These are phyloP conservation scores for Wickerhamomyces chambardii DNA, from an alignment of 805 yeast genomes.

Conservation along the genomic window DNA sequence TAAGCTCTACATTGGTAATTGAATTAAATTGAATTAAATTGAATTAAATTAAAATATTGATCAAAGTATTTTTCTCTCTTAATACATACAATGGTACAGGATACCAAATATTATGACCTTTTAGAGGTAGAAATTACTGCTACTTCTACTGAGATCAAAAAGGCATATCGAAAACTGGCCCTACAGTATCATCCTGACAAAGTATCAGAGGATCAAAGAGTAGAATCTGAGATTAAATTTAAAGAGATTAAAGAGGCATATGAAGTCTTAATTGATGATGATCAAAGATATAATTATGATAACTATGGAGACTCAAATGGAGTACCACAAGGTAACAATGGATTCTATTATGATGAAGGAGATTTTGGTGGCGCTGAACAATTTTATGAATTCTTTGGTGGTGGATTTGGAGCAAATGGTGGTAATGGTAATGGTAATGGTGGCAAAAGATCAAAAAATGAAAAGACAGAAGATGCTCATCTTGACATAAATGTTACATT, in stretches of 20 bases:
- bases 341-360: conserved; percentile 27
- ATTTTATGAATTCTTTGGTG: conserved; percentile 62
- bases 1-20: too few species aligned
- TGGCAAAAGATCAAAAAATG: conserved; percentile 3
- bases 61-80: neutral
- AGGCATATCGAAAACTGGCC: conserved; percentile 81
- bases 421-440: conserved; percentile 3
- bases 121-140: conserved; percentile 66
- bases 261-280: conserved; percentile 70
- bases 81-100: neutral
- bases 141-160: conserved; percentile 61
- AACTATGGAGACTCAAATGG: conserved; percentile 37
- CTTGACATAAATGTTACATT: conserved; percentile 55
- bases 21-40: too few species aligned
- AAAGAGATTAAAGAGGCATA: conserved; percentile 85
- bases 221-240: conserved; percentile 66
- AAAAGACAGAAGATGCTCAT: conserved; percentile 58
- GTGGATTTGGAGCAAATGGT: too few species aligned
- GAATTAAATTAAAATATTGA: too few species aligned
- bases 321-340: conserved; percentile 11
- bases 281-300: conserved; percentile 50
- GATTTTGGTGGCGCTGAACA: conserved; percentile 47
- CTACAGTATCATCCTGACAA: conserved; percentile 86
- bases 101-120: conserved; percentile 41
- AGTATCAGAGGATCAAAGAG: conserved; percentile 56